A percentile compares a stretch with the other conserved stretches of the same genome.
Conservation (phyloP, 805 yeast genomes). For the Cyberlindnera bimundalis region DNA sequence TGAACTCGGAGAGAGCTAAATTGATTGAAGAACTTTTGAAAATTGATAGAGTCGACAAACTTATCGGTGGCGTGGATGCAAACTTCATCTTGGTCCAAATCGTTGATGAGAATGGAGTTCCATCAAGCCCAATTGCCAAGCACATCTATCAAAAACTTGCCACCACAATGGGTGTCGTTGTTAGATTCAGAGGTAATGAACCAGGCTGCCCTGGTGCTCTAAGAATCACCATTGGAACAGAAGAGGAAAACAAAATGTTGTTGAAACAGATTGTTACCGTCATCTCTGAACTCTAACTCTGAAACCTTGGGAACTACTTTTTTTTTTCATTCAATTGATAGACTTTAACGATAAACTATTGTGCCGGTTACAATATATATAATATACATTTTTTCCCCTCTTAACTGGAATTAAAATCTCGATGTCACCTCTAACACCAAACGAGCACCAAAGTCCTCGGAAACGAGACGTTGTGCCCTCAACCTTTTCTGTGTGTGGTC, state of each 20-base stretch:
- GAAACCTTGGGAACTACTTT: no score
- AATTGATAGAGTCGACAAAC: slow-evolving; percentile 63
- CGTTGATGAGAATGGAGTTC: slow-evolving; percentile 55
- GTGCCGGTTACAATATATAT: slow-evolving; percentile 2
- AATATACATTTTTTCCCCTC: no score
- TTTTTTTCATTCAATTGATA: not conserved
- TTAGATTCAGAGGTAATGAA: slow-evolving; percentile 89
- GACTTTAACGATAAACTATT: no score
- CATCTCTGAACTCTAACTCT: slow-evolving; percentile 25
- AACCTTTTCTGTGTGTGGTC: slow-evolving; percentile 14
- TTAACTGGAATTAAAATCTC: slow-evolving; percentile 7
- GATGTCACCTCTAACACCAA: slow-evolving; percentile 14
- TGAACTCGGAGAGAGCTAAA: slow-evolving; percentile 52
- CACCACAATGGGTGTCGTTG: slow-evolving; percentile 68
- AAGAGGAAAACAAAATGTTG: slow-evolving; percentile 61
- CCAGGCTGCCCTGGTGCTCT: slow-evolving; percentile 85
- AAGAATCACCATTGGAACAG: slow-evolving; percentile 84
- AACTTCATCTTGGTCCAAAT: slow-evolving; percentile 80
- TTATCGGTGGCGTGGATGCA: slow-evolving; percentile 82
- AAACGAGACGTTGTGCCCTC: slow-evolving; percentile 6
- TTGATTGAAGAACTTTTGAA: slow-evolving; percentile 52
- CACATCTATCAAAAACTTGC: slow-evolving; percentile 70
- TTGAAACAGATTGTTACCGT: slow-evolving; percentile 45
- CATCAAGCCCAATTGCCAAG: slow-evolving; percentile 67
- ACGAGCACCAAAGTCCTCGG: slow-evolving; percentile 8